A percentile compares a stretch with the other conserved stretches of the same genome.
phyloP scores from a whole-genome alignment of 768 basidiomycete genomes.

The Mycena alexandri region DNA sequence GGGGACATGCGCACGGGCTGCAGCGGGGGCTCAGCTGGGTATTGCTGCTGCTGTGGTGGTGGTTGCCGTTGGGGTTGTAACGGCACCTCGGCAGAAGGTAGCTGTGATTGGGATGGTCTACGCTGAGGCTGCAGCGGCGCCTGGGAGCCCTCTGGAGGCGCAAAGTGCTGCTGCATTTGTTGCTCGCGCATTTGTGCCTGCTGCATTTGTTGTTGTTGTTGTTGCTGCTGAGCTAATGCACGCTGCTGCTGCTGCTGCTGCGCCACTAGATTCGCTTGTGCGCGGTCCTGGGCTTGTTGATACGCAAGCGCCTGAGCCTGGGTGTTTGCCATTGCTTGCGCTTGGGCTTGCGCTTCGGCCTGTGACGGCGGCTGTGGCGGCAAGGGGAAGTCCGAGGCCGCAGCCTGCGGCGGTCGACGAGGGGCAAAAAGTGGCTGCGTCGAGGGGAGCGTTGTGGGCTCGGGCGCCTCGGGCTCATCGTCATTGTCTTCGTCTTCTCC shows the following conservation, averaged over 20 bases:
- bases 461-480: conserved; percentile 36
- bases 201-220: conserved; percentile 31
- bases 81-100: no score
- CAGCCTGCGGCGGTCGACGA: conserved; percentile 17
- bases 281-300: conserved; percentile 41
- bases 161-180: conserved; percentile 15
- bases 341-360: conserved; percentile 27
- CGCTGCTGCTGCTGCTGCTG: conserved; percentile 33
- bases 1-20: conserved; percentile 42
- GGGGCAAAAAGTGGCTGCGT: conserved; percentile 31
- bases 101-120: no score
- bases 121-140: conserved; percentile 5
- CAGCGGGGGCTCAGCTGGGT: conserved; percentile 30
- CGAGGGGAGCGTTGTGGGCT: conserved; percentile 31
- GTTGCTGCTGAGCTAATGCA: conserved; percentile 20
- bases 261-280: conserved; percentile 40
- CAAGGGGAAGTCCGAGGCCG: conserved; percentile 30
- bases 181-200: conserved; percentile 25
- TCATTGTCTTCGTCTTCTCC: conserved; percentile 44
- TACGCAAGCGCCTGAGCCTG: conserved; percentile 50
- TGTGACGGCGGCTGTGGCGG: conserved; percentile 30
- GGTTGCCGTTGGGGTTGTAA: no score
- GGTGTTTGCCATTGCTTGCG: conserved; percentile 43
- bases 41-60: conserved; percentile 11
- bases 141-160: conserved; percentile 13